Percentiles rank a stretch among this genome's conserved stretches.
Conservation (phyloP, 2,329 filamentous ascomycete species). For the Phialophora chinensis region DNA sequence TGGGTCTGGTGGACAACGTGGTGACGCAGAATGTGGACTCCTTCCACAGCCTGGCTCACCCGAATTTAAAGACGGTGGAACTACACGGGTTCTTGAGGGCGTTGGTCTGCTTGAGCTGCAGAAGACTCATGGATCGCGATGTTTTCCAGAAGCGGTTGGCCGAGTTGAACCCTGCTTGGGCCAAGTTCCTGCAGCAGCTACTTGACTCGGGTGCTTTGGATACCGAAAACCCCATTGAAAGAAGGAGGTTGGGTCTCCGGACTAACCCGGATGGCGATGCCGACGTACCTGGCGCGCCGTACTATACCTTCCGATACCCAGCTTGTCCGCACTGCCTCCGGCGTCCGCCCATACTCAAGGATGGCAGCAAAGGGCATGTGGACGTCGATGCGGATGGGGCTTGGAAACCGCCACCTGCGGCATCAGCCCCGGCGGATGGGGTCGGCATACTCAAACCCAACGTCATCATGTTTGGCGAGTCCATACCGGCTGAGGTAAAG, state of each 20-base stretch:
- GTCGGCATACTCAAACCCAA: constrained; percentile 89
- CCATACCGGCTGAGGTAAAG: constrained; percentile 73
- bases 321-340: constrained; percentile 80
- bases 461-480: constrained; percentile 96
- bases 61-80: constrained; percentile 75
- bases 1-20: constrained; percentile 76
- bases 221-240: constrained; percentile 75
- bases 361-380: constrained; percentile 65
- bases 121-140: constrained; percentile 70
- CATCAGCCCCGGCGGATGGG: constrained; percentile 51
- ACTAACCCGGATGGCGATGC: constrained; percentile 95
- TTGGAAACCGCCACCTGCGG: constrained; percentile 58
- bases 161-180: constrained; percentile 84
- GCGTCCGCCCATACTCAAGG: constrained; percentile 62
- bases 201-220: constrained; percentile 75
- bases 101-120: constrained; percentile 80
- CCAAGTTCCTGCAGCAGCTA: constrained; percentile 73
- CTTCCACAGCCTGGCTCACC: constrained; percentile 81
- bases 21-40: constrained; percentile 98
- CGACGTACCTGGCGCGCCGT: constrained; percentile 83
- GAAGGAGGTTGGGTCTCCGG: constrained; percentile 71
- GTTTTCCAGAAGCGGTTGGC: constrained; percentile 78
- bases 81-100: constrained; percentile 89
- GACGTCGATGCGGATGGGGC: constrained; percentile 80
- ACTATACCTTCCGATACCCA: constrained; percentile 88